phyloP scores from a whole-genome alignment of 2,329 filamentous ascomycete species.

The Penicillium decumbens region DNA sequence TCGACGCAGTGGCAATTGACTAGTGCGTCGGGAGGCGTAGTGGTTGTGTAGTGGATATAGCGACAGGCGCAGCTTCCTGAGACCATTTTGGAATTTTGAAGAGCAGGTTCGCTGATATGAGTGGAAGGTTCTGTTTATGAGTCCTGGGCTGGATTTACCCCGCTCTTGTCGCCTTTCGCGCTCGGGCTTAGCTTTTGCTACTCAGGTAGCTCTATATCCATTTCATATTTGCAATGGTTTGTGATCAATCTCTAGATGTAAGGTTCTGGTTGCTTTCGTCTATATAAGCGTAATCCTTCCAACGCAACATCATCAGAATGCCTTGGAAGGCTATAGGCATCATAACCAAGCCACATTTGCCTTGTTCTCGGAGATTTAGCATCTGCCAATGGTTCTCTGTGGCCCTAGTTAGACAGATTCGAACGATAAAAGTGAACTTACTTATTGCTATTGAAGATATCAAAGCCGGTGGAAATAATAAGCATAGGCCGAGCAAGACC shows the following conservation, averaged over 20 bases:
- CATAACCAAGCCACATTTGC: too few relatives aligned
- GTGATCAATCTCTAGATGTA: slow-evolving; percentile 3
- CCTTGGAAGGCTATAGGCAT: too few relatives aligned
- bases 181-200: not conserved
- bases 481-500: slow-evolving; percentile 19
- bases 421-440: slow-evolving; percentile 13
- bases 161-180: not conserved
- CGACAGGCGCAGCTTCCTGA: slow-evolving; percentile 46
- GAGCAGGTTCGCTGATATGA: not conserved
- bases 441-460: slow-evolving; percentile 16
- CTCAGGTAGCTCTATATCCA: not conserved
- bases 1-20: slow-evolving; percentile 47
- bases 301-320: too few relatives aligned
- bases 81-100: slow-evolving; percentile 16
- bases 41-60: slow-evolving; percentile 41
- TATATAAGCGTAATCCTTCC: slow-evolving; percentile 18
- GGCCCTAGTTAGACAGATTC: slow-evolving; percentile 8
- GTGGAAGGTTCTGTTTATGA: not conserved
- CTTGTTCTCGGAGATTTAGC: too few relatives aligned
- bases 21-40: slow-evolving; percentile 33
- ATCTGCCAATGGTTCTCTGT: too few relatives aligned
- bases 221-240: not conserved
- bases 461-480: slow-evolving; percentile 19
- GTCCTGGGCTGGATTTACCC: not conserved
- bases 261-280: slow-evolving; percentile 10